These are phyloP conservation scores for Elsinoe ampelina DNA, from an alignment of 2,329 filamentous ascomycete species.

Conservation along the genomic window DNA sequence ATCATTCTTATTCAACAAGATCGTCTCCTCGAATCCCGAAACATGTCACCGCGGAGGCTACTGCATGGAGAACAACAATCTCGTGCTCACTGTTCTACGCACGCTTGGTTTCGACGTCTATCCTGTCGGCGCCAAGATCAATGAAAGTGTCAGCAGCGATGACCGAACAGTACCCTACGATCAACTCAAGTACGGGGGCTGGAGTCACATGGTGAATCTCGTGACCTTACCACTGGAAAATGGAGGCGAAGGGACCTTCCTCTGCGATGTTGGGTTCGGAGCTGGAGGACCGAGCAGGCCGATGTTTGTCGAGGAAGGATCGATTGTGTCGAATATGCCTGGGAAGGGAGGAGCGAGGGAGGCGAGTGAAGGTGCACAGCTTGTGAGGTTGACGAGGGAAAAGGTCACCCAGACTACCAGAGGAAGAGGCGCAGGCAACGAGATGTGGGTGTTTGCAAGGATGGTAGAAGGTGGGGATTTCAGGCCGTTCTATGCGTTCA, in stretches of 20 bases:
- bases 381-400: constrained; percentile 3
- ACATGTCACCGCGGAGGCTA: constrained; percentile 41
- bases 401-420: not conserved
- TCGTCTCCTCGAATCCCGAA: constrained; percentile 34
- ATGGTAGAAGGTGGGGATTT: constrained; percentile 39
- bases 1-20: constrained; percentile 43
- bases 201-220: constrained; percentile 39
- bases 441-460: constrained; percentile 36
- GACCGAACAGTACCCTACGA: not conserved
- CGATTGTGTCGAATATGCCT: not conserved
- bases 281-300: constrained; percentile 28
- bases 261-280: constrained; percentile 38
- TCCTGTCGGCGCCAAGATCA: constrained; percentile 34
- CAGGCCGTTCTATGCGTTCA: constrained; percentile 56
- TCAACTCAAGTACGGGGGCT: constrained; percentile 22
- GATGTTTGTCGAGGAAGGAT: constrained; percentile 28
- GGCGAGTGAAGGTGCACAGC: constrained; percentile 16
- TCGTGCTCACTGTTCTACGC: constrained; percentile 44
- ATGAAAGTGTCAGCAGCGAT: constrained; percentile 17
- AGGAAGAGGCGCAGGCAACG: constrained; percentile 23
- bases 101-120: constrained; percentile 42
- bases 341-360: constrained; percentile 25
- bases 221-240: constrained; percentile 29
- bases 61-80: constrained; percentile 51
- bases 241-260: constrained; percentile 22